Base-by-base conservation (phyloP, 345 rosid genomes). In the Pistacia integerrima region DNA sequence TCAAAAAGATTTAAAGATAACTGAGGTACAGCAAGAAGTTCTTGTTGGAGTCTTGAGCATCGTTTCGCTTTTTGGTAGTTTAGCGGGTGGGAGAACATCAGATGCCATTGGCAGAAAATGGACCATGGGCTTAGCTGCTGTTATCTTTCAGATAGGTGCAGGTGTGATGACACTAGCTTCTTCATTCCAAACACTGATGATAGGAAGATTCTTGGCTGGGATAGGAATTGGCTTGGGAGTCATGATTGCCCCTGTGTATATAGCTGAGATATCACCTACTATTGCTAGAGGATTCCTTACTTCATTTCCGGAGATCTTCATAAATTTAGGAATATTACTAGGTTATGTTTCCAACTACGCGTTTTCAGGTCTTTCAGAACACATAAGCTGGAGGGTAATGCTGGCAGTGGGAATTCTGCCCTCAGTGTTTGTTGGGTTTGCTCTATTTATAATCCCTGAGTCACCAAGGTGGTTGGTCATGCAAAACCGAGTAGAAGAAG, bases 41-140 rank as follows among this genome's bases (percentile, higher is more conserved):
- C 90, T 94, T 48, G 82, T 94, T 41, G 97, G 98, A 38, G 77
- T 84, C 75, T 86, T 94, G 86, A 94, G 97, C 80, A 80, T 92
- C 76, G 63, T 92, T 56, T 92, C 98, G 17, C 89, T 94, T 25
- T 84, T 94, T 38, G 98, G 98, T 56, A 94, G 97, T 85, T 88
- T 92, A 79, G 91, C 82, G 56, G 97, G 98, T 16, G 98, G 98
- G 62, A 90, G 85, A 82, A 91, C 92, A 76, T 91, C 98, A 1
- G 97, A 94, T 79, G 60, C 73, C 63, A 82, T 94, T 30, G 97
- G 98, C 46, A 85, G 98, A 72, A 94, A 92, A 84, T 92, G 97
- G 97, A 94, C 98, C 4, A 91, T 94, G 97, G 98, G 82, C 17
- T 83, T 94, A 52, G 97, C 98, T 70, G 97, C 98, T 60, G 49